Base-by-base conservation (phyloP, 2,329 filamentous ascomycete species). In the Gyromitra esculenta region DNA sequence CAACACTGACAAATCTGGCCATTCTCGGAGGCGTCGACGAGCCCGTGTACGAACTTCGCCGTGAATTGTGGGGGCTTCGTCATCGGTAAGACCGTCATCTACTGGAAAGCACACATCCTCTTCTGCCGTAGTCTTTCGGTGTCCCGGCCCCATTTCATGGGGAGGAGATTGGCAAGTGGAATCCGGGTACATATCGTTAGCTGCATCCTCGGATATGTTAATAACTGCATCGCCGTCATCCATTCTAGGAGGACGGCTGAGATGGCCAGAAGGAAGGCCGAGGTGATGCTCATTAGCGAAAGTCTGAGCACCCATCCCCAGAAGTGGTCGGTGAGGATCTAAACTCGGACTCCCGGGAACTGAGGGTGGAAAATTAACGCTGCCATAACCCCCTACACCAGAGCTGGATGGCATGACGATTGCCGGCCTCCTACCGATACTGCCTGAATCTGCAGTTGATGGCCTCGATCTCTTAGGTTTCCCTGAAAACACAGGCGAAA, bases 101-200 rank as follows among this genome's bases (percentile, higher is more conserved):
- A 90, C 89, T 0, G 94, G 95, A 81, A 97, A 97, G 85, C 96
- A 97, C 0, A 98, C 94, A 84, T 98, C 96, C 79, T 92, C 92
- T 81, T 96, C 90, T 0, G 90, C 92, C 9, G 87, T 86, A 79
- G 90, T 87, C 4, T 88, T 90, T 73, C 87, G 87, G 48, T 91
- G 87, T 63, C 87, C 83, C 18, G 85, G 80, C n/a, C 80, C 81
- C 75, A 85, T 81, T 21, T 83, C 82, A 50, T 83, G 81, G 13
- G 82, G 80, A 11, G 83, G 83, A 39, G 83, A 86, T 69, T 81
- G 80, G 2, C 85, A 84, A 2, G 84, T 83, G 18, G 83, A 84
- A n/a, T 75, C 75, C 5, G 78, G 75, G 79, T 79, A 79, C 75
- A 80, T 78, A 39, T 79, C 74, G 31, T 69, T 35, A 78, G 48